Conservation (phyloP, 352 stramenopile species). For the Phytopythium boreale region DNA sequence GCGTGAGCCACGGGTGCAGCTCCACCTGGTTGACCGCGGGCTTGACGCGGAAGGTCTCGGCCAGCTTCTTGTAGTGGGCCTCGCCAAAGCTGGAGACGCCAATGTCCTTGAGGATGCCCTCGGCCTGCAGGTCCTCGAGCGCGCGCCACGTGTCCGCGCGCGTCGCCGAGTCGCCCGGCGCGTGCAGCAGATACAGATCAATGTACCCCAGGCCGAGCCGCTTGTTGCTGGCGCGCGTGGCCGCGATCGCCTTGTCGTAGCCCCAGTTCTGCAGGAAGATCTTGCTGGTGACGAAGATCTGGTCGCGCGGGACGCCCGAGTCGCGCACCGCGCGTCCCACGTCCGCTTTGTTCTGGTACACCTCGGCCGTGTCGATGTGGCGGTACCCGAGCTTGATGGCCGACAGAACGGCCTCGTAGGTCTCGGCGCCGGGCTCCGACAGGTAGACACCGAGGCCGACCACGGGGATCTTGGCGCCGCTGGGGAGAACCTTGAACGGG, state of each 20-base stretch:
- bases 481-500: too few relatives aligned
- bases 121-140: conserved; percentile 38
- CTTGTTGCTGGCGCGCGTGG: neutral
- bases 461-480: neutral
- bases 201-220: neutral
- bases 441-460: neutral
- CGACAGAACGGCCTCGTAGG: conserved; percentile 37
- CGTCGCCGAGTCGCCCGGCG: conserved; percentile 39
- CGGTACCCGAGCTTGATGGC: conserved; percentile 76
- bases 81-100: conserved; percentile 89
- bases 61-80: conserved; percentile 74
- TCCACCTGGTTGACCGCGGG: conserved; percentile 84
- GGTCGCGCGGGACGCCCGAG: conserved; percentile 57
- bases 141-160: conserved; percentile 42
- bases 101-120: conserved; percentile 68
- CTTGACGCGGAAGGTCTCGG: conserved; percentile 44
- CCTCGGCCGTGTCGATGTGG: conserved; percentile 86
- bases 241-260: conserved; percentile 62
- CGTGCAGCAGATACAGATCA: conserved; percentile 10
- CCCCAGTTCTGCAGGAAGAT: conserved; percentile 52
- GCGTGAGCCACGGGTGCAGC: too few relatives aligned
- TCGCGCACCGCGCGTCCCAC: conserved; percentile 71
- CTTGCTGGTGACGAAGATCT: conserved; percentile 88
- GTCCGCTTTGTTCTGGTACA: conserved; percentile 83
- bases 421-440: neutral